Evolutionary conservation across 2,329 filamentous ascomycete genomes (phyloP).

Genomic region (Calonectria fujianensis): DNA sequence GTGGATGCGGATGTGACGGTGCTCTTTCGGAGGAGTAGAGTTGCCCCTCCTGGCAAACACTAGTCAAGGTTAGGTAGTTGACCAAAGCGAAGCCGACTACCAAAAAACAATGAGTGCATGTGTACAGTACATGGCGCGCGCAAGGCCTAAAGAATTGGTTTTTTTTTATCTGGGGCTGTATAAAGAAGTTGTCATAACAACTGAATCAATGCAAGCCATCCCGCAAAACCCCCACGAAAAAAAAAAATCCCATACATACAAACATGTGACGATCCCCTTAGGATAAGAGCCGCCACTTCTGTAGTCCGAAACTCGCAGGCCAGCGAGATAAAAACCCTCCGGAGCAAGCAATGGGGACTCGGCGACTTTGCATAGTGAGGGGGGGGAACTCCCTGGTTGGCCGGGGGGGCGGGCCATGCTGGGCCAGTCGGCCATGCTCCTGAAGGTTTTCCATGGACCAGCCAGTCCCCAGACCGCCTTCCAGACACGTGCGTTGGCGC

Average conservation of each 20-base stretch:
- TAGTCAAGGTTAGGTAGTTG: slow-evolving; percentile 21
- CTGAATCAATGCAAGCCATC: slow-evolving; percentile 12
- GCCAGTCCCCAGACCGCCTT: slow-evolving; percentile 56
- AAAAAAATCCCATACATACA: slow-evolving; percentile 4
- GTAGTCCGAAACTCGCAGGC: background rate
- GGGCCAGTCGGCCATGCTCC: slow-evolving; percentile 48
- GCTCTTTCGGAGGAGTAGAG: slow-evolving; percentile 13
- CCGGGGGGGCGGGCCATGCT: slow-evolving; percentile 34
- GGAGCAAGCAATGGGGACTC: slow-evolving; percentile 33
- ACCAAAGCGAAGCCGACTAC: slow-evolving; percentile 12
- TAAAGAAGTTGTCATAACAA: slow-evolving; percentile 16
- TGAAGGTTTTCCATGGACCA: slow-evolving; percentile 31
- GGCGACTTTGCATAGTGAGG: slow-evolving; percentile 26
- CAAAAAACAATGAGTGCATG: background rate
- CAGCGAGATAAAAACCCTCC: background rate
- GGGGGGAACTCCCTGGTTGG: slow-evolving; percentile 14
- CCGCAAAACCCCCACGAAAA: slow-evolving; percentile 20
- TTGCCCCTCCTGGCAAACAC: slow-evolving; percentile 21
- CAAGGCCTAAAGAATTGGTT: too few species aligned
- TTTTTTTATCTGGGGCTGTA: slow-evolving; percentile 5
- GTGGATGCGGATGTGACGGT: slow-evolving; percentile 18
- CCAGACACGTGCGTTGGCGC: slow-evolving; percentile 50
- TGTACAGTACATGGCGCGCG: background rate
- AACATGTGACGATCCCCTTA: slow-evolving; percentile 2
- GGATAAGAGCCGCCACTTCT: background rate